Percentiles rank a stretch among this genome's conserved stretches.
Evolutionary conservation across 2,329 filamentous ascomycete genomes (phyloP).

Genomic region (Mariannaea elegans): DNA sequence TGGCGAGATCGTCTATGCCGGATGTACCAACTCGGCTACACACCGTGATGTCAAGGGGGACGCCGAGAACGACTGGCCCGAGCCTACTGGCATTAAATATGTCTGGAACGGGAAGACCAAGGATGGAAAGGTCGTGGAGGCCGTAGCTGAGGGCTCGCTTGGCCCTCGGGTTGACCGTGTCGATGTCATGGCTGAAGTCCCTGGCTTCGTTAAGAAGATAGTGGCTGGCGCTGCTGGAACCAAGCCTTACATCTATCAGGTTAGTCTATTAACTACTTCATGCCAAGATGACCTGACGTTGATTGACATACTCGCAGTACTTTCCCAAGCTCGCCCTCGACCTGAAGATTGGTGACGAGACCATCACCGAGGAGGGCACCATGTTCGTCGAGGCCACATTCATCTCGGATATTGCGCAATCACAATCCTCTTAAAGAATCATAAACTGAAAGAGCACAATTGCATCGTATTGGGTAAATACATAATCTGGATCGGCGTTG

Average conservation of each 20-base stretch:
- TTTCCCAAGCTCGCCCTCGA: constrained; percentile 77
- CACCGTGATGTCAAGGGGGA: constrained; percentile 79
- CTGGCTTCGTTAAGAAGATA: constrained; percentile 93
- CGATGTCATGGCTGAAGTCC: constrained; percentile 96
- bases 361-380: constrained; percentile 78
- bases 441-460: constrained; percentile 30
- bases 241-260: constrained; percentile 98
- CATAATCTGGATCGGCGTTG: constrained; percentile 44
- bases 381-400: constrained; percentile 96
- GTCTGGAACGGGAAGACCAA: constrained; percentile 81
- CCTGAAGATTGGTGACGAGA: constrained; percentile 84
- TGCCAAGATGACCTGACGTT: constrained; percentile 26
- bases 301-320: constrained; percentile 63
- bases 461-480: constrained; percentile 40
- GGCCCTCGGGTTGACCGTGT: constrained; percentile 77
- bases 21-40: constrained; percentile 68
- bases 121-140: constrained; percentile 78
- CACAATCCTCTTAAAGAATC: not conserved
- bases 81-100: constrained; percentile 79
- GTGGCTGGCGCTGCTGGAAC: constrained; percentile 89
- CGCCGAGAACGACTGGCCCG: constrained; percentile 85
- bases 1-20: constrained; percentile 79
- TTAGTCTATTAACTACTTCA: constrained; percentile 49
- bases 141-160: constrained; percentile 73
- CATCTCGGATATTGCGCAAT: constrained; percentile 69